Percentiles rank a stretch among this genome's conserved stretches.
phyloP scores from a whole-genome alignment of 768 basidiomycete genomes.

The Suillus subalutaceus region DNA sequence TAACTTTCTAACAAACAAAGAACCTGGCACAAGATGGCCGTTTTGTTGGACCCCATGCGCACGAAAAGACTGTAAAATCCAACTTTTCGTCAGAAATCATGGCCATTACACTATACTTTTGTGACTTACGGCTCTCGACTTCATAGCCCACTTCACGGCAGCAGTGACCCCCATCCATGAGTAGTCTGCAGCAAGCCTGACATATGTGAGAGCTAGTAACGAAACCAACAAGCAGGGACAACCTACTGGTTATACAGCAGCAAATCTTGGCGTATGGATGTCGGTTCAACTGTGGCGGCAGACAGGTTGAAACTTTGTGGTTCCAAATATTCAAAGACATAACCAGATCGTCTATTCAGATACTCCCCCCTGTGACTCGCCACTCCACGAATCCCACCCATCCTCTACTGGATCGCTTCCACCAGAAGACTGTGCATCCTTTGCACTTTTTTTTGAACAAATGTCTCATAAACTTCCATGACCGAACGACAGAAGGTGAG shows the following conservation, averaged over 20 bases:
- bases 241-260: slow-evolving; percentile 11
- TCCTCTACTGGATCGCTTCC: neutral
- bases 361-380: slow-evolving; percentile 2
- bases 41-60: neutral
- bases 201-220: neutral
- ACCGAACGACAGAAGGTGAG: slow-evolving; percentile 8
- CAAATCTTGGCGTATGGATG: slow-evolving; percentile 5
- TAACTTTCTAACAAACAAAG: neutral
- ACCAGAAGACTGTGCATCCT: neutral
- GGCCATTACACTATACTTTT: neutral
- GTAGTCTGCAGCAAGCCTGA: slow-evolving; percentile 5
- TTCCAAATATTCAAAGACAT: slow-evolving; percentile 10
- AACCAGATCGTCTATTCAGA: neutral
- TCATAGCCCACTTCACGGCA: slow-evolving; percentile 3
- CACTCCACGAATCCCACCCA: slow-evolving; percentile 10
- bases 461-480: neutral
- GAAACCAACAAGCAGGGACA: neutral
- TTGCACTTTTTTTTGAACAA: neutral
- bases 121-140: neutral
- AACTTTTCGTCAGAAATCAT: neutral
- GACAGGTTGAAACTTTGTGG: slow-evolving; percentile 3
- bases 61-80: neutral
- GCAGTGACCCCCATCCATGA: slow-evolving; percentile 8
- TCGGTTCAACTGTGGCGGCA: neutral
- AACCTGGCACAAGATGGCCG: neutral